phyloP scores from a whole-genome alignment of 257 asterid genomes.

The Penstemon eatonii region DNA sequence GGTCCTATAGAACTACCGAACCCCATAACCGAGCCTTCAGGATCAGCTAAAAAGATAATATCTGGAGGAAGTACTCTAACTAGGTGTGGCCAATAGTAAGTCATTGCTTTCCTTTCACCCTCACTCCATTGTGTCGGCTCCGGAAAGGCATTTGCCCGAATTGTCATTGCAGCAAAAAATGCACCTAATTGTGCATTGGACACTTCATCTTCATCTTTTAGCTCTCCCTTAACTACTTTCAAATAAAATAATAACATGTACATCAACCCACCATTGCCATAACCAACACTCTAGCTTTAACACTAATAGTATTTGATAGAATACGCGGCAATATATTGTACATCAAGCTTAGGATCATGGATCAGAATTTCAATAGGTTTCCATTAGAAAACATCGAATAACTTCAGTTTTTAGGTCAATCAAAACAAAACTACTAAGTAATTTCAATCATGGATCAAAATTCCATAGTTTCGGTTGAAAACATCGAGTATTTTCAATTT shows the following conservation, averaged over 20 bases:
- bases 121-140: constrained; percentile 97
- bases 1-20: constrained; percentile 77
- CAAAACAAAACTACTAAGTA: no score
- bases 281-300: not conserved
- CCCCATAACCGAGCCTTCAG: constrained; percentile 88
- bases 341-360: no score
- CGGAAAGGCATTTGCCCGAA: constrained; percentile 84
- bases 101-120: constrained; percentile 88
- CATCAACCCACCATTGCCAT: constrained; percentile 10
- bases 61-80: constrained; percentile 73
- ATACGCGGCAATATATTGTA: no score
- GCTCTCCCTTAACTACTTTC: constrained; percentile 69
- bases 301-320: no score
- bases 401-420: no score
- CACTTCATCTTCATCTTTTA: constrained; percentile 71
- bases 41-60: constrained; percentile 85
- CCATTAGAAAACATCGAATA: no score
- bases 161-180: constrained; percentile 93
- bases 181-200: constrained; percentile 91
- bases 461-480: no score
- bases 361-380: no score
- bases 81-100: constrained; percentile 82
- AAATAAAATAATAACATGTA: constrained; percentile 15
- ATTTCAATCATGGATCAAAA: no score
- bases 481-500: no score